These are phyloP conservation scores for Priceomyces haplophilus DNA, from an alignment of 805 yeast genomes.

Conservation along the genomic window DNA sequence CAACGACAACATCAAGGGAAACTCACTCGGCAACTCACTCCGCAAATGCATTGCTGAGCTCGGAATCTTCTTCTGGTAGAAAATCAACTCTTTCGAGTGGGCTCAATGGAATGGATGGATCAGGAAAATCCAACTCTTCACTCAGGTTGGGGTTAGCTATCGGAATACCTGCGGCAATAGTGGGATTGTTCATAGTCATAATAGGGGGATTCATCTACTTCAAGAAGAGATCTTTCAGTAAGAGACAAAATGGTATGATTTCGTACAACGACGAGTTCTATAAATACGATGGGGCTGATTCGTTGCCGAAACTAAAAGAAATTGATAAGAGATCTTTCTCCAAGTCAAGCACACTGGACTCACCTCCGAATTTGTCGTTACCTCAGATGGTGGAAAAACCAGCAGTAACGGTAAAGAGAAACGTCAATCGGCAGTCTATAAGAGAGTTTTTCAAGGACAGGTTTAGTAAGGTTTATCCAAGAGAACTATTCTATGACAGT, in stretches of 20 bases:
- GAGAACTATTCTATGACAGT: constrained; percentile 10
- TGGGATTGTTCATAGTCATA: constrained; percentile 20
- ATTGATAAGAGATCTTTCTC: neutral
- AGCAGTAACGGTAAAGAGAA: neutral
- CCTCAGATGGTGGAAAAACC: neutral
- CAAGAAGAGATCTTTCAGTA: constrained; percentile 12
- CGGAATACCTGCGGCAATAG: constrained; percentile 31
- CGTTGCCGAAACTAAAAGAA: neutral
- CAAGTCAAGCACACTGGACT: neutral
- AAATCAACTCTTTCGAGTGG: neutral
- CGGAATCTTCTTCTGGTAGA: neutral
- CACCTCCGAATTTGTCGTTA: neutral
- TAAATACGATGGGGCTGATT: constrained; percentile 1
- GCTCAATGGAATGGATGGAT: constrained; percentile 3
- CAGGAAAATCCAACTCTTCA: constrained; percentile 7
- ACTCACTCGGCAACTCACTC: too few species aligned
- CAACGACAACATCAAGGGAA: too few species aligned
- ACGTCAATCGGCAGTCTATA: constrained; percentile 14
- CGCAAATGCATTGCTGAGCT: neutral
- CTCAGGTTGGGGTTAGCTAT: constrained; percentile 29
- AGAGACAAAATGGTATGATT: constrained; percentile 10
- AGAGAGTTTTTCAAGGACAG: constrained; percentile 16
- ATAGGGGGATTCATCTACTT: constrained; percentile 20
- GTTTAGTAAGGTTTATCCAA: constrained; percentile 23
- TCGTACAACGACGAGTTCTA: constrained; percentile 9